These are phyloP conservation scores for Tulasnella calospora DNA, from an alignment of 768 basidiomycete genomes.

Conservation along the genomic window DNA sequence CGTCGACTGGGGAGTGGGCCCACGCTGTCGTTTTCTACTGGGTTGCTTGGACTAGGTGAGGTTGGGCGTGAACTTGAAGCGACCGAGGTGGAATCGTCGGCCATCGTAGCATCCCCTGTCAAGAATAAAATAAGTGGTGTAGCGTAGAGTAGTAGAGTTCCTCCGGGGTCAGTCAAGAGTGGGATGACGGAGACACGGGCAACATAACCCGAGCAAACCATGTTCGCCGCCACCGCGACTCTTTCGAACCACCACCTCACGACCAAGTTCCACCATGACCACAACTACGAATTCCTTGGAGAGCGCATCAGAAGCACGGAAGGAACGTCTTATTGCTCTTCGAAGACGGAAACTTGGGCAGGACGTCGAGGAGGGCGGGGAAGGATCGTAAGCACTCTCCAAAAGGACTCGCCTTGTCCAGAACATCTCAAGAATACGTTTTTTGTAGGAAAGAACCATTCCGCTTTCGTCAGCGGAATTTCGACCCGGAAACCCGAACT, in stretches of 20 bases:
- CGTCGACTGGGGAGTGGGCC: conserved; percentile 7
- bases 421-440: conserved; percentile 37
- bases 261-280: neutral
- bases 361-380: conserved; percentile 34
- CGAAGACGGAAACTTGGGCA: conserved; percentile 66
- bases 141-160: neutral
- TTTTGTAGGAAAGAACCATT: conserved; percentile 12
- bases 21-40: conserved; percentile 14
- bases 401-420: neutral
- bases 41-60: conserved; percentile 17
- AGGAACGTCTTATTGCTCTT: conserved; percentile 72
- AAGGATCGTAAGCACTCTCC: conserved; percentile 30
- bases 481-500: conserved; percentile 82
- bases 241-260: conserved; percentile 13
- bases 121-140: neutral
- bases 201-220: neutral
- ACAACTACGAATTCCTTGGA: conserved; percentile 51
- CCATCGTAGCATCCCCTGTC: neutral
- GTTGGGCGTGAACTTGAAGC: conserved; percentile 22
- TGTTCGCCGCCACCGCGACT: conserved; percentile 1
- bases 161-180: conserved; percentile 5
- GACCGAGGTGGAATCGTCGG: conserved; percentile 17
- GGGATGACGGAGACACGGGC: conserved; percentile 1
- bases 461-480: conserved; percentile 66
- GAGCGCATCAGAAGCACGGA: conserved; percentile 73